These are phyloP conservation scores for Apocynum venetum DNA, from an alignment of 257 asterid genomes.

Conservation along the genomic window DNA sequence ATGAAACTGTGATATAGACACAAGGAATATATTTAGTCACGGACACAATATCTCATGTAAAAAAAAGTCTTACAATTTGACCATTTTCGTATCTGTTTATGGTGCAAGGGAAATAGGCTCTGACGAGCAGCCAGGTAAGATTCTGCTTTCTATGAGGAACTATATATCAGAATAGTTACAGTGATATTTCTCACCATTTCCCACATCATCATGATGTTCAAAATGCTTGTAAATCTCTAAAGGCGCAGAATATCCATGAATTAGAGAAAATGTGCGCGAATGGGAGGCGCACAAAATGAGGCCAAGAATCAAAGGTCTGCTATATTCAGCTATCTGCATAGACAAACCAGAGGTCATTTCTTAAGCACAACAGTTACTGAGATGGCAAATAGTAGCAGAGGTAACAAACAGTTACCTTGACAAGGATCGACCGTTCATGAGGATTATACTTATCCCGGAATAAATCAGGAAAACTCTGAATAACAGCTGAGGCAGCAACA, in stretches of 20 bases:
- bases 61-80: not conserved
- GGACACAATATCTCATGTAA: not conserved
- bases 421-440: conserved; percentile 42
- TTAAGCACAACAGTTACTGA: conserved; percentile 17
- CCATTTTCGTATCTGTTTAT: not conserved
- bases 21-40: not conserved
- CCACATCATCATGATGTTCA: conserved; percentile 82
- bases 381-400: conserved; percentile 8
- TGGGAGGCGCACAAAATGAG: conserved; percentile 91
- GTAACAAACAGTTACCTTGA: conserved; percentile 45
- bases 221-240: conserved; percentile 93
- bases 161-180: not conserved
- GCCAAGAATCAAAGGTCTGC: conserved; percentile 85
- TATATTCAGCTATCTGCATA: conserved; percentile 67
- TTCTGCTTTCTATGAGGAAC: not conserved
- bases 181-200: conserved; percentile 48
- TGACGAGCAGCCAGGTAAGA: not conserved
- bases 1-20: not conserved
- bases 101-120: not conserved
- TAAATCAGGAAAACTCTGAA: conserved; percentile 89
- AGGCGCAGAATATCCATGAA: conserved; percentile 94
- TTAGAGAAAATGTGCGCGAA: conserved; percentile 83
- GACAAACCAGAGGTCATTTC: conserved; percentile 29
- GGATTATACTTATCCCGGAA: conserved; percentile 73
- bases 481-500: conserved; percentile 97